Conservation (phyloP, 495 filamentous ascomycete species). For the Penicillium dipodomyicola region DNA sequence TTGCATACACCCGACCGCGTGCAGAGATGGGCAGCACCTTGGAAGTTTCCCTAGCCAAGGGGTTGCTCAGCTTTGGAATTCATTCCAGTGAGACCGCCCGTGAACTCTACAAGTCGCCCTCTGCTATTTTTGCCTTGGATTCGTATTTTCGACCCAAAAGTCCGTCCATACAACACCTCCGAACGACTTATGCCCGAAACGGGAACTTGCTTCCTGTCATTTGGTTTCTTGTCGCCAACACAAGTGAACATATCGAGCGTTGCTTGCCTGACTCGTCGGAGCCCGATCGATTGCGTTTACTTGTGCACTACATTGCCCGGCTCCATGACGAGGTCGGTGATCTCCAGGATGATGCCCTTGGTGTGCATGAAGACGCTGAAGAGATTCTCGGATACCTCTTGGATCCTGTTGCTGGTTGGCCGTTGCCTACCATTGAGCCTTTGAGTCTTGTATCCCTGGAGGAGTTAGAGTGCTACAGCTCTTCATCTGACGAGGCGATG, state of each 20-base stretch:
- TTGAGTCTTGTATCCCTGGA: constrained; percentile 32
- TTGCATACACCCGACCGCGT: constrained; percentile 44
- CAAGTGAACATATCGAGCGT: constrained; percentile 55
- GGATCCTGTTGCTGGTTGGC: constrained; percentile 42
- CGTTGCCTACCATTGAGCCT: constrained; percentile 43
- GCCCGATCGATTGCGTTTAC: constrained; percentile 36
- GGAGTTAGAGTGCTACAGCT: constrained; percentile 20
- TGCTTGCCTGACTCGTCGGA: constrained; percentile 47
- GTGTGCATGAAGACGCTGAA: constrained; percentile 45
- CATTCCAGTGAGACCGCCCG: constrained; percentile 41
- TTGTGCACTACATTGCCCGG: constrained; percentile 41
- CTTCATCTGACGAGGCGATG: constrained; percentile 21
- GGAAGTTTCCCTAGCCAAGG: constrained; percentile 38
- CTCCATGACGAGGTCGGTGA: constrained; percentile 47
- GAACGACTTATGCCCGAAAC: constrained; percentile 43
- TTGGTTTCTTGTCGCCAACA: constrained; percentile 51
- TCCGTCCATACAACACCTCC: constrained; percentile 40
- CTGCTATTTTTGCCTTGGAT: constrained; percentile 55
- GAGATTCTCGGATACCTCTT: constrained; percentile 41
- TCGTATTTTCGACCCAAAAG: constrained; percentile 44
- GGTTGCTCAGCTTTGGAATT: constrained; percentile 48
- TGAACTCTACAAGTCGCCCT: constrained; percentile 42
- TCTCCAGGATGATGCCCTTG: constrained; percentile 46
- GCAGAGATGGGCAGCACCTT: constrained; percentile 36
- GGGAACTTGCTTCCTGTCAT: constrained; percentile 49